These are phyloP conservation scores for Pholiota molesta DNA, from an alignment of 768 basidiomycete genomes.

Conservation along the genomic window DNA sequence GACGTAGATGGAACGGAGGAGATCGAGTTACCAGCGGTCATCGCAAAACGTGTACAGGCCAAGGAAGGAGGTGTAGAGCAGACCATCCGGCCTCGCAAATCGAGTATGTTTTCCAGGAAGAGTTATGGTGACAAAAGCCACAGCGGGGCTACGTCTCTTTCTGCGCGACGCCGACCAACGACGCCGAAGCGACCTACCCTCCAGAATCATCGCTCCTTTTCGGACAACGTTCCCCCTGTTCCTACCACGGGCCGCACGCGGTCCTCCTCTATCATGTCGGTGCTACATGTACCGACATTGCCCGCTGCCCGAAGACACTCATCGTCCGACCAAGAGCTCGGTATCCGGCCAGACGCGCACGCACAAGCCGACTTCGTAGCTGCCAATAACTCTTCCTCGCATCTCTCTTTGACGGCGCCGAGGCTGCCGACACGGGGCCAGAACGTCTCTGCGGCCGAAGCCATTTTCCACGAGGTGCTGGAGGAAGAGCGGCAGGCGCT, in stretches of 20 bases:
- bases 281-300: conserved; percentile 28
- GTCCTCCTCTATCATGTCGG: conserved; percentile 41
- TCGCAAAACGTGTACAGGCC: conserved; percentile 52
- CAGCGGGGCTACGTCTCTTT: conserved; percentile 22
- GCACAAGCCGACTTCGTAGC: conserved; percentile 46
- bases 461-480: conserved; percentile 68
- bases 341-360: conserved; percentile 44
- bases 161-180: conserved; percentile 31
- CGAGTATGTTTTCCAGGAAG: conserved; percentile 41
- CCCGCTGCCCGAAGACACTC: conserved; percentile 26
- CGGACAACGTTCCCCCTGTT: conserved; percentile 22
- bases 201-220: conserved; percentile 33
- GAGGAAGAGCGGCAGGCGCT: conserved; percentile 69
- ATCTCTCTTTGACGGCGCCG: conserved; percentile 32
- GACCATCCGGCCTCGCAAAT: conserved; percentile 39
- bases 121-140: conserved; percentile 35
- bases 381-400: conserved; percentile 37
- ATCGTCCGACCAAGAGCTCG: conserved; percentile 37
- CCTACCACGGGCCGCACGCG: conserved; percentile 27
- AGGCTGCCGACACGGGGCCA: conserved; percentile 31
- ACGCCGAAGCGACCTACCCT: conserved; percentile 25
- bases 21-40: conserved; percentile 59
- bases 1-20: conserved; percentile 58
- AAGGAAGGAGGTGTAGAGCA: conserved; percentile 51
- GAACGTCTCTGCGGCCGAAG: conserved; percentile 61